These are phyloP conservation scores for Pseudomassariella vexata DNA, from an alignment of 2,329 filamentous ascomycete species.

Conservation along the genomic window DNA sequence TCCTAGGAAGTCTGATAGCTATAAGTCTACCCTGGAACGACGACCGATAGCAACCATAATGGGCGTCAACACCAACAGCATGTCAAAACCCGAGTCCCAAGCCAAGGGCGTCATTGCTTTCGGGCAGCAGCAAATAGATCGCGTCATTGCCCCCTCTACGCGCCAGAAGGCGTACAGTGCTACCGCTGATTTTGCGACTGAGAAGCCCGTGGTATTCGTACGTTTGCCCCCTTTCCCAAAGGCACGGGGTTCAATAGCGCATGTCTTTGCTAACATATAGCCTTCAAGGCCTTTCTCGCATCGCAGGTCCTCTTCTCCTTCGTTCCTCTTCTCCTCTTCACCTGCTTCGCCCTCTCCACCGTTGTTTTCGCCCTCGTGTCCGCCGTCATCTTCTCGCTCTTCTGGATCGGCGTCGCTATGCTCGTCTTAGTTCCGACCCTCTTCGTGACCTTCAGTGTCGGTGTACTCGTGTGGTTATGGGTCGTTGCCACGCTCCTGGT, in stretches of 20 bases:
- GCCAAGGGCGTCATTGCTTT: conserved; percentile 32
- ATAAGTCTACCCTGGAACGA: too few species aligned
- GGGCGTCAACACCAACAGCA: conserved; percentile 12
- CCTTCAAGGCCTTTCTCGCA: conserved; percentile 57
- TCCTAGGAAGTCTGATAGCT: too few species aligned
- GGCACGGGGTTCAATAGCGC: not conserved
- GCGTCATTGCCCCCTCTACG: conserved; percentile 53
- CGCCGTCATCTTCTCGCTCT: conserved; percentile 60
- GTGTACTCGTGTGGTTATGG: conserved; percentile 63
- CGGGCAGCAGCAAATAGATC: conserved; percentile 39
- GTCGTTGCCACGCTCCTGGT: conserved; percentile 53
- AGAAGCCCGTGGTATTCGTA: conserved; percentile 67
- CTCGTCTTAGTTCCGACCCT: conserved; percentile 64
- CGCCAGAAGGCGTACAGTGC: conserved; percentile 51
- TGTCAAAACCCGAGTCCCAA: conserved; percentile 21
- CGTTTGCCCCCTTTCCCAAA: conserved; percentile 19
- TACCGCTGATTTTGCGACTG: conserved; percentile 49
- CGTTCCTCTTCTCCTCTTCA: conserved; percentile 64
- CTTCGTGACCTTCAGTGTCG: conserved; percentile 58
- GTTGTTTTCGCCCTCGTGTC: conserved; percentile 56
- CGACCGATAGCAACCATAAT: too few species aligned
- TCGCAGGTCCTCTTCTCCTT: conserved; percentile 60
- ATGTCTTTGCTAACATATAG: not conserved
- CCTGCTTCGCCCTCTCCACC: conserved; percentile 57
- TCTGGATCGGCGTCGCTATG: conserved; percentile 62